Evolutionary conservation across 257 asterid species (phyloP).

Genomic region (Jasminum sambac): DNA sequence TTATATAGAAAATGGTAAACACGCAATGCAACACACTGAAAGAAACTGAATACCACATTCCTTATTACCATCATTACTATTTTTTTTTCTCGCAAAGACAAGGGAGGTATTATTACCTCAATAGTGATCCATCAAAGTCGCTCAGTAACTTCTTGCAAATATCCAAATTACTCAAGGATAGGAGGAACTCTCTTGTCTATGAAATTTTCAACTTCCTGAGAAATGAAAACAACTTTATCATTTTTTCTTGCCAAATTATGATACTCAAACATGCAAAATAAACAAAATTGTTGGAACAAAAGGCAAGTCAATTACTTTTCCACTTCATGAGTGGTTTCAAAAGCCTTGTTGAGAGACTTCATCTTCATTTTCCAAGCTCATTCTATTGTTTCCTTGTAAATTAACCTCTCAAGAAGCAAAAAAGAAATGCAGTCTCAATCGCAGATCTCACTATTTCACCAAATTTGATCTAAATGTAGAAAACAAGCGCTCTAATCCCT

Average conservation of each 20-base stretch:
- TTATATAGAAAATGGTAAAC: background rate
- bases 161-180: conserved; percentile 65
- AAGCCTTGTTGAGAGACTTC: conserved; percentile 32
- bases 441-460: conserved; percentile 25
- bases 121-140: conserved; percentile 51
- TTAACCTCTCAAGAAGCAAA: conserved; percentile 27
- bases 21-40: too few relatives aligned
- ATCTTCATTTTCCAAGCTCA: conserved; percentile 71
- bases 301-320: conserved; percentile 42
- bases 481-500: conserved; percentile 13
- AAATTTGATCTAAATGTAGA: conserved; percentile 22
- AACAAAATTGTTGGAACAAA: conserved; percentile 20
- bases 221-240: conserved; percentile 30
- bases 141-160: conserved; percentile 73
- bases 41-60: too few relatives aligned
- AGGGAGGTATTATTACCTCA: conserved; percentile 41
- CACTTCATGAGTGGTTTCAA: conserved; percentile 31
- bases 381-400: conserved; percentile 36
- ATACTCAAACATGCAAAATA: conserved; percentile 8
- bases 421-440: conserved; percentile 31
- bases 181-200: conserved; percentile 65
- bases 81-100: background rate
- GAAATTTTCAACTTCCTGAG: conserved; percentile 59
- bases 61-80: conserved; percentile 3
- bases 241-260: background rate